Base-by-base conservation (phyloP, 1,284 basidiomycete genomes). In the Sanghuangporus weigelae region DNA sequence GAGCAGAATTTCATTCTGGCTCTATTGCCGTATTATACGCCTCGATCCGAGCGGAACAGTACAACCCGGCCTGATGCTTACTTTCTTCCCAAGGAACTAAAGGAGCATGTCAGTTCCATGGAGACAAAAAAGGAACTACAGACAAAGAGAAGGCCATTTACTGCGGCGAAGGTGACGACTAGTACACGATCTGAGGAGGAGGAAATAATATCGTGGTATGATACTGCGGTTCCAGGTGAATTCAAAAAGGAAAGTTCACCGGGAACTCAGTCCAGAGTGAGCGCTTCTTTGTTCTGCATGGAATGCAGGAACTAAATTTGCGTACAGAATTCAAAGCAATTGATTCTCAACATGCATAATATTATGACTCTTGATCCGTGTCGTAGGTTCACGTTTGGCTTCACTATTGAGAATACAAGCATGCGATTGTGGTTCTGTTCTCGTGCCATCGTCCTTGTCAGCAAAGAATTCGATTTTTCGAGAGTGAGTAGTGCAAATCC, bases 311-410 rank as follows among this genome's bases (percentile, higher is more conserved):
- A n/a, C 38, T 59, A 59, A 59, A 36, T 63, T 57, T 40, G 44
- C 54, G 21, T 68, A 19, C 38, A 68, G 66, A 66, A 67, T 49
- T 46, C 59, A 19, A 35, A 19, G n/a, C 64, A 67, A 14, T 31
- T 63, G 19, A 16, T 67, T 1, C 62, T 40, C 35, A 64, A 56
- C 50, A 60, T 68, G 59, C 57, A 63, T 21, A 61, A 67, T 40
- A 60, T 57, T 8, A 63, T 68, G 62, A 48, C 54, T 10, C 39
- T 60, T 10, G 67, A 68, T 58, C 64, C 68, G 19, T 64, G 64
- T 55, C 51, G 67, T 2, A 62, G 67, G 2, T 66, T 66, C 50
- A 60, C 63, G 7, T 57, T 64, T 36, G 68, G 64, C 1, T 42
- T 64, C 12, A 64, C 67, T 8, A 60, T 67, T 12, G 62, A 66